Percentiles rank a stretch among this genome's conserved stretches.
Conservation (phyloP, 1,284 basidiomycete species). For the Schizophyllum amplum region DNA sequence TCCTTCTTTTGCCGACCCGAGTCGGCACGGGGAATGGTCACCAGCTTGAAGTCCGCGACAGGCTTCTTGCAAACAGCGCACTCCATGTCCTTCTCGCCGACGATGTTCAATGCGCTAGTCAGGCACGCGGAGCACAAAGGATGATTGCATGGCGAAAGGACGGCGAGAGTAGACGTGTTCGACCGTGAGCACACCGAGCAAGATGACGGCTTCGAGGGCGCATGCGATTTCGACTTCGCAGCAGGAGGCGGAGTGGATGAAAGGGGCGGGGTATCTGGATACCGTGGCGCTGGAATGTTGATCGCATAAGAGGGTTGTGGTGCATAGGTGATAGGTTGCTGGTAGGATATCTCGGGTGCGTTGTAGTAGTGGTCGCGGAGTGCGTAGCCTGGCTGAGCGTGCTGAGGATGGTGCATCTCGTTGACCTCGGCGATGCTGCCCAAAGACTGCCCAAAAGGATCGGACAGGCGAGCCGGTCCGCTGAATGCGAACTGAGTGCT, state of each 20-base stretch:
- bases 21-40: neutral
- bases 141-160: slow-evolving; percentile 65
- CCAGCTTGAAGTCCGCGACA: slow-evolving; percentile 60
- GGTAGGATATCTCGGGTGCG: neutral
- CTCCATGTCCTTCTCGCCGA: slow-evolving; percentile 77
- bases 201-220: neutral
- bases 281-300: neutral
- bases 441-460: slow-evolving; percentile 13
- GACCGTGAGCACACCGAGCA: slow-evolving; percentile 46
- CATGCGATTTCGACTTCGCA: slow-evolving; percentile 12
- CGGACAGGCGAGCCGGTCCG: slow-evolving; percentile 1
- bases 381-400: neutral
- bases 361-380: neutral
- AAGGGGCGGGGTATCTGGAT: slow-evolving; percentile 16
- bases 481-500: neutral
- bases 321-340: neutral
- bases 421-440: slow-evolving; percentile 13
- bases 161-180: slow-evolving; percentile 43
- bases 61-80: slow-evolving; percentile 66
- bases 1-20: neutral
- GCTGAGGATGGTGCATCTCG: slow-evolving; percentile 4
- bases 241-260: slow-evolving; percentile 8
- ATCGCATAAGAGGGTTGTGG: neutral
- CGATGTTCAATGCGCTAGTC: slow-evolving; percentile 76
- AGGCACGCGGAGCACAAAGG: slow-evolving; percentile 70